Evolutionary conservation across 1,139 yeast genomes (phyloP).

Genomic region (Suzukiozyma palmioleophila): DNA sequence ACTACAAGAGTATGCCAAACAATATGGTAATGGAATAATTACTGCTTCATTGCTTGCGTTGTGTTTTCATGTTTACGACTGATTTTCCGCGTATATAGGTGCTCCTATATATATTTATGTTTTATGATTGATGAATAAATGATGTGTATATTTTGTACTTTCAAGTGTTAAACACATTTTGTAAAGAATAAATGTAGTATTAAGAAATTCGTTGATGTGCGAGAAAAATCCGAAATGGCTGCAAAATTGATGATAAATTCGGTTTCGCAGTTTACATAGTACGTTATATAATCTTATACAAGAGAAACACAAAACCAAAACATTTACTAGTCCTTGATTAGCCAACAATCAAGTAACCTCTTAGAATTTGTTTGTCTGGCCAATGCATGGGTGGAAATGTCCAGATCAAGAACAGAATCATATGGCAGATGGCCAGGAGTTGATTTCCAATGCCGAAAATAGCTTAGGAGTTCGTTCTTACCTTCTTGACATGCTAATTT

Average conservation of each 20-base stretch:
- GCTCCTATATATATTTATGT: background rate
- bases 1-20: slow-evolving; percentile 44
- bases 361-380: background rate
- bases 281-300: too few species aligned
- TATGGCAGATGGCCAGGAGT: background rate
- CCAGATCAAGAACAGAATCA: background rate
- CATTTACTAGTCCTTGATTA: background rate
- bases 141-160: background rate
- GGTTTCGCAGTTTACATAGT: too few species aligned
- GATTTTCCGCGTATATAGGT: background rate
- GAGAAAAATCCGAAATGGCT: background rate
- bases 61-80: background rate
- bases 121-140: slow-evolving; percentile 3
- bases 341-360: background rate
- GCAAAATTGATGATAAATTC: too few species aligned
- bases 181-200: too few species aligned
- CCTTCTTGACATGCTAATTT: slow-evolving; percentile 2
- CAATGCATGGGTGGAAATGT: background rate
- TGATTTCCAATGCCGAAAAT: slow-evolving; percentile 1
- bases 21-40: background rate
- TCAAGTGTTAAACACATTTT: too few species aligned
- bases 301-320: background rate
- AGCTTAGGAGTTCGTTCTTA: slow-evolving; percentile 1
- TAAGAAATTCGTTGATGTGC: too few species aligned
- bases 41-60: background rate